Evolutionary conservation across 2,329 filamentous ascomycete genomes (phyloP).

Genomic region (Metarhizium humberi): DNA sequence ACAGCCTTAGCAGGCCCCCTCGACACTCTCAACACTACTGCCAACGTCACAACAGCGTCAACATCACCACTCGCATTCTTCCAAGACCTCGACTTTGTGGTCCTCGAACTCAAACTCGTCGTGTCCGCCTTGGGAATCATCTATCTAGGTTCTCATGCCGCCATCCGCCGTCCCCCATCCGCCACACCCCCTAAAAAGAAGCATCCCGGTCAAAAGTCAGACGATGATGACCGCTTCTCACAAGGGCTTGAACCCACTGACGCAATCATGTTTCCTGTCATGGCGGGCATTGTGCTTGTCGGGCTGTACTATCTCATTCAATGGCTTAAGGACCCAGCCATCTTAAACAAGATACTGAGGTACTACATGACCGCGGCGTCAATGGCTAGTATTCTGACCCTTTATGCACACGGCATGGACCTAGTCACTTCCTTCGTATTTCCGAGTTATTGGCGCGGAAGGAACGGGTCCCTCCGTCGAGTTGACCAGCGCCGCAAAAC

Average conservation of each 20-base stretch:
- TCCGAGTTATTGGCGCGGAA: slow-evolving; percentile 55
- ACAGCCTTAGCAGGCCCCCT: slow-evolving; percentile 11
- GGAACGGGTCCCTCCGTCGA: slow-evolving; percentile 32
- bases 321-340: slow-evolving; percentile 70
- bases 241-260: slow-evolving; percentile 57
- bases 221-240: slow-evolving; percentile 33
- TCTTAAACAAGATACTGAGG: slow-evolving; percentile 75
- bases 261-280: slow-evolving; percentile 73
- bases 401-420: slow-evolving; percentile 64
- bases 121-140: slow-evolving; percentile 72
- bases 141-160: slow-evolving; percentile 76
- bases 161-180: slow-evolving; percentile 73
- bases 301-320: slow-evolving; percentile 84
- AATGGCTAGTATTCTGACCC: slow-evolving; percentile 63
- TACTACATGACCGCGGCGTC: slow-evolving; percentile 77
- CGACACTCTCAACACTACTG: slow-evolving; percentile 21
- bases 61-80: slow-evolving; percentile 20
- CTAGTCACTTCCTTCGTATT: slow-evolving; percentile 60
- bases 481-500: slow-evolving; percentile 31
- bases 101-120: slow-evolving; percentile 39
- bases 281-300: slow-evolving; percentile 63
- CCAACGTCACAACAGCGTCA: slow-evolving; percentile 12
- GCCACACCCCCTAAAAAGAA: slow-evolving; percentile 46
- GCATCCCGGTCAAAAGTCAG: slow-evolving; percentile 31
- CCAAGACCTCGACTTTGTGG: slow-evolving; percentile 30